These are phyloP conservation scores for Boeremia exigua DNA, from an alignment of 2,329 filamentous ascomycete species.

Conservation along the genomic window DNA sequence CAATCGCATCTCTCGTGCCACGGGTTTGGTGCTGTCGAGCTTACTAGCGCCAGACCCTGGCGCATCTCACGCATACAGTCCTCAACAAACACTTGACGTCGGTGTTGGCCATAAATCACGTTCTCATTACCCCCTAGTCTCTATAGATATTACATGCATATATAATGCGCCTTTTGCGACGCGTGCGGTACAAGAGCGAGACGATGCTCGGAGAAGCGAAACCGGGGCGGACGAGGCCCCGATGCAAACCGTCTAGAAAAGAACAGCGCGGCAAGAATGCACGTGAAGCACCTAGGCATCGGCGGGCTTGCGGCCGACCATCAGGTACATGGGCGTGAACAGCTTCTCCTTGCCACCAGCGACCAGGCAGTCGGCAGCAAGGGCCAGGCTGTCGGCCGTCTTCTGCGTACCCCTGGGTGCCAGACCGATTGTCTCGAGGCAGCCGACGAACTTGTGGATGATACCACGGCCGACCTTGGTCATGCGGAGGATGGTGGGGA, in stretches of 20 bases:
- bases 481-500: slow-evolving; percentile 86
- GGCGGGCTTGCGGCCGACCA: slow-evolving; percentile 87
- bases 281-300: slow-evolving; percentile 29
- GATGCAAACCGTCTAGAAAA: slow-evolving; percentile 30
- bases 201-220: slow-evolving; percentile 23
- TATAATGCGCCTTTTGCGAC: slow-evolving; percentile 25
- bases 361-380: slow-evolving; percentile 83
- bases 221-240: slow-evolving; percentile 14
- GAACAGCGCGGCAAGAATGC: slow-evolving; percentile 18
- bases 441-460: slow-evolving; percentile 77
- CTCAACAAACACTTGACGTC: slow-evolving; percentile 4
- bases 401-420: slow-evolving; percentile 87
- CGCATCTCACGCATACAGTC: not conserved
- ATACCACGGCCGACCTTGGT: slow-evolving; percentile 79
- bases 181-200: slow-evolving; percentile 25
- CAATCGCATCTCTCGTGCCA: no score
- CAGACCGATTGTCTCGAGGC: slow-evolving; percentile 75
- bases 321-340: slow-evolving; percentile 99
- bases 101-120: slow-evolving; percentile 14
- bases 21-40: no score
- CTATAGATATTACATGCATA: slow-evolving; percentile 37
- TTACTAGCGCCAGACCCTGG: slow-evolving; percentile 10
- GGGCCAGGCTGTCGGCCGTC: slow-evolving; percentile 87
- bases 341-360: slow-evolving; percentile 85
- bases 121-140: slow-evolving; percentile 31